phyloP scores from a whole-genome alignment of 1,284 basidiomycete genomes.

The Puccinia horiana region DNA sequence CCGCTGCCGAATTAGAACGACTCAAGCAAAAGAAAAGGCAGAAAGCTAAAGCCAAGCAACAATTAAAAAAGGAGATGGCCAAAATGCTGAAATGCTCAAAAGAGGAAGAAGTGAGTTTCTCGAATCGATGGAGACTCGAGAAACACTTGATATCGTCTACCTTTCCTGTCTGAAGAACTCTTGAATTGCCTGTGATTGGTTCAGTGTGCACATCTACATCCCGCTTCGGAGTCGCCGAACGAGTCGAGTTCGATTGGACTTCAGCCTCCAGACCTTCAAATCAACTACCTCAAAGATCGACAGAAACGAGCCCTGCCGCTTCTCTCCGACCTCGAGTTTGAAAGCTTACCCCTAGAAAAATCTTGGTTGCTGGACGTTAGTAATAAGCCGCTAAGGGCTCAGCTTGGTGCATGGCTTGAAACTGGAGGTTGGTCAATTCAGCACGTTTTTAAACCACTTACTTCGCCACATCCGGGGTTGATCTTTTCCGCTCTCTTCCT shows the following conservation, averaged over 20 bases:
- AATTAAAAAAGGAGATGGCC: neutral
- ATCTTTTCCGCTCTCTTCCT: neutral
- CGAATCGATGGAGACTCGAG: neutral
- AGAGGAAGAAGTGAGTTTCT: neutral
- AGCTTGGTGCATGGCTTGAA: slow-evolving; percentile 41
- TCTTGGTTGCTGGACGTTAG: slow-evolving; percentile 40
- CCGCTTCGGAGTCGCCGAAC: neutral
- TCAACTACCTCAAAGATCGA: slow-evolving; percentile 33
- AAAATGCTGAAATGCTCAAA: neutral
- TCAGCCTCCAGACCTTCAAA: slow-evolving; percentile 37
- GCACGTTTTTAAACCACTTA: neutral
- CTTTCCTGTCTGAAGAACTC: neutral
- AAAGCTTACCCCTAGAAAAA: slow-evolving; percentile 17
- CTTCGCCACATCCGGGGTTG: neutral
- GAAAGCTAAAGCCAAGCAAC: neutral
- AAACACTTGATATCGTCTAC: neutral
- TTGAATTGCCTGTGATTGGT: neutral
- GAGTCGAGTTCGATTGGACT: slow-evolving; percentile 40
- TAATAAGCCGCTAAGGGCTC: slow-evolving; percentile 33
- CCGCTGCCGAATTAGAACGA: neutral
- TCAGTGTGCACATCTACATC: slow-evolving; percentile 12
- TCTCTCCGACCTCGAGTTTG: slow-evolving; percentile 37
- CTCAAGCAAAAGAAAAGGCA: slow-evolving; percentile 7
- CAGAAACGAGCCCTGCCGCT: slow-evolving; percentile 29
- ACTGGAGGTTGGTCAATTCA: slow-evolving; percentile 11